Base-by-base conservation (phyloP, 106 monocot species). In the Dactylorhiza incarnata region DNA sequence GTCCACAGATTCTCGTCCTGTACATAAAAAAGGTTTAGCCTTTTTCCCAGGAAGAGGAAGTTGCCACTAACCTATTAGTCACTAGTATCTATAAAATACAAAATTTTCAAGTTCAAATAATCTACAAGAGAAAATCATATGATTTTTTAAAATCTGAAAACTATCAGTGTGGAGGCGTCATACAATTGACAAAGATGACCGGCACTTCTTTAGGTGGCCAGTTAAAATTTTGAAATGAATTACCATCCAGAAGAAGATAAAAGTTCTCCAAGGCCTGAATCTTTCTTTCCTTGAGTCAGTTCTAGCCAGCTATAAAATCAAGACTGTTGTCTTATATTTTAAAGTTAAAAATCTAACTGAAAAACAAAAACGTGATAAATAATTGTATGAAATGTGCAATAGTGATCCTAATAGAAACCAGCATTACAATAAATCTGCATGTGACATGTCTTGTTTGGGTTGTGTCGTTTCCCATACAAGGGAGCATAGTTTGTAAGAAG, bases 1-100 rank as follows among this genome's bases (percentile, higher is more conserved):
- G 87, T 79, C 89, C 89, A 92, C 50, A 78, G 71, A 22, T 85
- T 81, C 49, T 89, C 85, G 72, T 92, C 89, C 92, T 92, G 76
- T 49, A 48, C 11, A 72, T 2, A 46, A n/a, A 69, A 44, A 37
- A 37, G 25, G 23, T 4, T 62, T 22, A 54, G 15, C 14, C 22
- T 24, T 19, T 11, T 65, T 14, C 9, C 12, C 65, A 29, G 4
- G 26, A n/a, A 65, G 13, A 62, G 20, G 20, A 62, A 62, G 10
- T 65, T 29, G 19, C 26, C 29, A 24, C 29, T 26, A 29, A 24
- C 29, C 26, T 65, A 65, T 4, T 29, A 65, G 24, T 65, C 24
- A 65, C 29, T 10, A 62, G 23, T 29, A 37, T 12, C 29, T 26
- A 65, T n/a, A 59, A 47, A 45, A 49, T 45, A 46, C 15, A 69